Evolutionary conservation across 148 eudicot species (phyloP), one percentile per base, ranked within the genome.

Genomic region (Simmondsia chinensis): DNA sequence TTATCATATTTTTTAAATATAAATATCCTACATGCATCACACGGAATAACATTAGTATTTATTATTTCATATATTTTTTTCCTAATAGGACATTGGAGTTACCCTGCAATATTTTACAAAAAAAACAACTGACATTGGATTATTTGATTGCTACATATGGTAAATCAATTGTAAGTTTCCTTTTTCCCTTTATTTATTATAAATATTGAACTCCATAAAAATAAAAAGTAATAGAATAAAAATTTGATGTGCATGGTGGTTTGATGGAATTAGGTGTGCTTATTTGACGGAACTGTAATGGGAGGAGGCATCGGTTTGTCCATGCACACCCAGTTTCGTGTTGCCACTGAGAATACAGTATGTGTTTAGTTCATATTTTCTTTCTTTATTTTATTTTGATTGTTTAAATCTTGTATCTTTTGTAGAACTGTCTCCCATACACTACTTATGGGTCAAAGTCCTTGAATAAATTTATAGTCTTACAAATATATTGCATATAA

Each of bases 231-330:
- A 9, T 16, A 38, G 21, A 5, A 38, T 7, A 3, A 16, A 18
- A 17, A 9, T 10, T 20, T 24, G 2, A 2, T 10, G 0, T 36
- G 10, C 2, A n/a, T 49, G 5, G 7, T 17, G 21, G 20, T 33
- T 34, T 20, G n/a, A n/a, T 50, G 14, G 2, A 23, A 6, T 21
- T 6, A 4, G 3, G 15, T 27, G 2, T 52, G 29, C 17, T 15
- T 7, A 8, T 9, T 35, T 15, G 13, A 52, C 39, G 59, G 66
- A 0, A 2, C 52, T 6, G 66, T 61, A 7, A 52, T 61, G 59
- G 66, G 66, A 1, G 66, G 59, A 52, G 66, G 66, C n/a, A 59
- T 52, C 22, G 66, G 66, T 36, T 1, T 51, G 11, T 43, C 52
- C 24, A 60, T 60, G 65, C 51, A 43, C 36, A 48, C 38, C 22